Base-by-base conservation (phyloP, 495 filamentous ascomycete species). In the Letharia columbiana region DNA sequence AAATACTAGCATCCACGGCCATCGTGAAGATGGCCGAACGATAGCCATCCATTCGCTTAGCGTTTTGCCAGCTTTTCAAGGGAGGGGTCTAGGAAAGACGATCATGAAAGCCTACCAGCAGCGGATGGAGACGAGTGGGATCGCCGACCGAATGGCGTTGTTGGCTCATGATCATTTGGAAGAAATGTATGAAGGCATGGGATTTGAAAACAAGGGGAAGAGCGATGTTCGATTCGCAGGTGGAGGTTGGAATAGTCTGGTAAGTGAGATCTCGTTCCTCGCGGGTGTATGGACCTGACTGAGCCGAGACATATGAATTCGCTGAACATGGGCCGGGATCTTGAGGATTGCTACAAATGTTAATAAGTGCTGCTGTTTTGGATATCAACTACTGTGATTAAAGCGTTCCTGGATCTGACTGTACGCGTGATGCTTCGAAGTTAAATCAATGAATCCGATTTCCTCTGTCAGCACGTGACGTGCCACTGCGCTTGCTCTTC, bases 31-130 rank as follows among this genome's bases (percentile, higher is more conserved):
- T 4, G 92, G 91, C 42, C 70, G 84, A 45, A 94, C 91, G 4
- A 78, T 98, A 62, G 89, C 84, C 28, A 73, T 96, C 45, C 92
- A 96, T 73, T 93, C 90, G 0, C 78, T 97, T 1, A 89, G 89
- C 20, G 88, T 96, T 33, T 78, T 88, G 44, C 90, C 89, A 1
- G 81, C 85, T 66, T 86, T 91, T 52, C 92, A 96, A 66, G 78
- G 84, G 45, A 83, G 84, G 63, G 87, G 88, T 13, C 76, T 96
- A 10, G 93, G 89, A n/a, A 85, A 83, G 70, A 86, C 86, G 33
- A 76, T 96, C 59, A 77, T 96, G 73, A 86, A 84, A 77, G 80
- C 87, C 4, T 97, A 90, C 70, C 80, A 91, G 57, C 87, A 91
- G 67, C 83, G 87, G 42, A 86, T 88, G 60, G 77, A 86, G 69